These are phyloP conservation scores for Phytophthora hybrid DNA, from an alignment of 352 stramenopile species.

Conservation along the genomic window DNA sequence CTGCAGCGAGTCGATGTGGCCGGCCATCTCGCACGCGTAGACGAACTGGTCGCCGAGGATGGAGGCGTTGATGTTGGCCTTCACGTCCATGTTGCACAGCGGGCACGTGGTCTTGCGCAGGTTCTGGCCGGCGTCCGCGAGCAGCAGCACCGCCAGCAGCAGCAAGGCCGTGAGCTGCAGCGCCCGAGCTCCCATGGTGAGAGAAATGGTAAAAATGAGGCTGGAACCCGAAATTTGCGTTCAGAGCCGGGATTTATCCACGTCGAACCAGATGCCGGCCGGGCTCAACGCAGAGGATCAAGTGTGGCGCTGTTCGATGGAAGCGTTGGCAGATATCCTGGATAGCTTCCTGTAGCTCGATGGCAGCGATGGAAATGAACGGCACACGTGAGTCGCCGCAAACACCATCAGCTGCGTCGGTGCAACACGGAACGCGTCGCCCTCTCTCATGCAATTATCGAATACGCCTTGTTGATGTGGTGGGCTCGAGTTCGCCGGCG, in stretches of 20 bases:
- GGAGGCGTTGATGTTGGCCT: conserved; percentile 62
- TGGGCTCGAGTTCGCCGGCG: neutral
- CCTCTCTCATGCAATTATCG: conserved; percentile 25
- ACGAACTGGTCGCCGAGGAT: conserved; percentile 78
- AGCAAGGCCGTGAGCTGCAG: conserved; percentile 32
- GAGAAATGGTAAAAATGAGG: conserved; percentile 29
- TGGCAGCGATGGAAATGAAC: conserved; percentile 25
- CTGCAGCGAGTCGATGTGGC: conserved; percentile 80
- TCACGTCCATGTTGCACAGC: conserved; percentile 69
- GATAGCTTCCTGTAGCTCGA: neutral
- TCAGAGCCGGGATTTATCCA: conserved; percentile 14
- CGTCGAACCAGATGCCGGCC: conserved; percentile 18
- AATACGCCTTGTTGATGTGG: conserved; percentile 11
- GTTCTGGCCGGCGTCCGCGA: conserved; percentile 53
- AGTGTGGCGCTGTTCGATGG: conserved; percentile 20
- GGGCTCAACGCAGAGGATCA: conserved; percentile 12
- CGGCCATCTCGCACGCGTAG: conserved; percentile 88
- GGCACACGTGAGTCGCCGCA: neutral
- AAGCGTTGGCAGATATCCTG: neutral
- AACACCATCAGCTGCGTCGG: conserved; percentile 16
- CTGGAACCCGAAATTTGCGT: conserved; percentile 14
- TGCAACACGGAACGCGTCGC: conserved; percentile 16
- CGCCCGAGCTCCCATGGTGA: conserved; percentile 27
- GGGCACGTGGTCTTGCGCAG: conserved; percentile 64
- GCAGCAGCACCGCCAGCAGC: conserved; percentile 33